Conservation (phyloP, 441 rosid genomes). For the Adansonia madagascariensis region DNA sequence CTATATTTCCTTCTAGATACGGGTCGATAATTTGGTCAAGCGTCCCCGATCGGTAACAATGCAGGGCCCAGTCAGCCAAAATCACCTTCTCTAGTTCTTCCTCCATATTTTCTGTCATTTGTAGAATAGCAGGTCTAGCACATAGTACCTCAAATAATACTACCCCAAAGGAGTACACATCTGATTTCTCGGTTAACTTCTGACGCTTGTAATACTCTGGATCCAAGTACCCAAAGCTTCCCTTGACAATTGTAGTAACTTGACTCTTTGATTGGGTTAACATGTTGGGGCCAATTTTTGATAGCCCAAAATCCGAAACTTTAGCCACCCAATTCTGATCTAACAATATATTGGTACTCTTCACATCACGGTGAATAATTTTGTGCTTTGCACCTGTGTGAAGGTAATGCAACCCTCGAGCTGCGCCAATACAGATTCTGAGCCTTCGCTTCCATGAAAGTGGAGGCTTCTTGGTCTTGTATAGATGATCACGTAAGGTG, state of each 20-base stretch:
- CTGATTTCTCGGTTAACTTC: constrained; percentile 71
- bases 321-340: constrained; percentile 78
- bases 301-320: constrained; percentile 80
- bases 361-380: constrained; percentile 82
- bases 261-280: neutral
- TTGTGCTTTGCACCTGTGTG: constrained; percentile 33
- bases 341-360: constrained; percentile 70
- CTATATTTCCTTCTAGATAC: constrained; percentile 29
- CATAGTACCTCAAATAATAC: constrained; percentile 63
- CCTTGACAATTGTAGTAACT: constrained; percentile 67
- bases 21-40: neutral
- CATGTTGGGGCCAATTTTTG: neutral
- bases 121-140: too few relatives aligned
- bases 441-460: constrained; percentile 44
- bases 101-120: neutral
- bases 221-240: constrained; percentile 85
- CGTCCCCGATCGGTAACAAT: constrained; percentile 25
- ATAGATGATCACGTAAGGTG: too few relatives aligned
- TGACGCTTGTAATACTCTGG: constrained; percentile 67
- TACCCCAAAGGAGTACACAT: constrained; percentile 88
- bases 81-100: constrained; percentile 16
- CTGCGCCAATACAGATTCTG: constrained; percentile 77
- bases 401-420: constrained; percentile 80
- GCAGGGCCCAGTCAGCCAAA: constrained; percentile 40
- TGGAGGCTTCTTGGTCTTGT: too few relatives aligned